A percentile compares a stretch with the other conserved stretches of the same genome.
These are phyloP conservation scores for Gossypium davidsonii DNA, from an alignment of 441 rosid genomes.

Conservation along the genomic window DNA sequence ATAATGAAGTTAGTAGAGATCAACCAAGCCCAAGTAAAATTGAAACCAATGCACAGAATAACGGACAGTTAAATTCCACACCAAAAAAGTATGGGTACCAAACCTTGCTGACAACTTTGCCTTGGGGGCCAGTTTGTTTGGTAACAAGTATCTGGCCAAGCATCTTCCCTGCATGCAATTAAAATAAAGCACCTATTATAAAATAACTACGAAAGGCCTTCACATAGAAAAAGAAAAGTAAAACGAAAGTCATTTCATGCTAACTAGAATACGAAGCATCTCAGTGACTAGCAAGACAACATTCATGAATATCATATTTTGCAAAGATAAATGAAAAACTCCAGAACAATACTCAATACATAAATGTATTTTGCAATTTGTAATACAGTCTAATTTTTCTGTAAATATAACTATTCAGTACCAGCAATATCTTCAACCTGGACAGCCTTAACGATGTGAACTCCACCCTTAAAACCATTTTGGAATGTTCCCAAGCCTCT, in stretches of 20 bases:
- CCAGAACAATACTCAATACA: neutral
- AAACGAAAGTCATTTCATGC: neutral
- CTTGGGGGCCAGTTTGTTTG: constrained; percentile 96
- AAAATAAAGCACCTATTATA: neutral
- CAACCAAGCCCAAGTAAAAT: neutral
- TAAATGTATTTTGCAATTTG: neutral
- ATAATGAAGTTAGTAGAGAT: constrained; percentile 11
- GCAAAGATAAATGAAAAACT: neutral
- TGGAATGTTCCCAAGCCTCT: constrained; percentile 89
- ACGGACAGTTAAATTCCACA: neutral
- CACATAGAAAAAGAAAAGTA: neutral
- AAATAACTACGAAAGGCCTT: neutral
- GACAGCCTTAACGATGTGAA: constrained; percentile 75
- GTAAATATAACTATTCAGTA: constrained; percentile 21
- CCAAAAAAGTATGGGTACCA: constrained; percentile 5
- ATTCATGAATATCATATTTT: neutral
- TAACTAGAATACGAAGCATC: neutral
- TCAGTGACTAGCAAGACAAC: neutral
- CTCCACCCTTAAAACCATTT: constrained; percentile 87
- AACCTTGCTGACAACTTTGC: constrained; percentile 98
- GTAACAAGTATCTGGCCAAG: constrained; percentile 93
- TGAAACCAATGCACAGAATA: neutral
- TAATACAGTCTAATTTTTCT: neutral
- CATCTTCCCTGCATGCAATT: constrained; percentile 67
- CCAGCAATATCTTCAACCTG: constrained; percentile 80